Conservation (phyloP, 78 protist species). For the Speleostelium caveatum region DNA sequence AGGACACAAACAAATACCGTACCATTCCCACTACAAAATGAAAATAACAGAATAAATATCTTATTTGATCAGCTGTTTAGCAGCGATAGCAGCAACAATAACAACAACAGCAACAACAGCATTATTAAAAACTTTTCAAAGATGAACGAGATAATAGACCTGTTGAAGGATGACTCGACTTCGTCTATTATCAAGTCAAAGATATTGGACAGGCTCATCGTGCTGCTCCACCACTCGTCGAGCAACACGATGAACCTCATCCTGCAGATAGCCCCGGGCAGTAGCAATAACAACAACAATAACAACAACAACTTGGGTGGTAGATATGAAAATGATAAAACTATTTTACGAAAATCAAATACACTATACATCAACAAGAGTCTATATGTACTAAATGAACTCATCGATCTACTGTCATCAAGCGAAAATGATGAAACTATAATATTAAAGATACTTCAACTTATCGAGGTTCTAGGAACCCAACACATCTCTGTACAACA, state of each 20-base stretch:
- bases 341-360: slow-evolving; percentile 5
- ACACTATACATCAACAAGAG: slow-evolving; percentile 45
- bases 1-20: too few relatives aligned
- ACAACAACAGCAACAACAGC: neutral
- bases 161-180: slow-evolving; percentile 2
- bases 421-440: slow-evolving; percentile 16
- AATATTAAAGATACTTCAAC: neutral
- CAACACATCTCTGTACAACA: slow-evolving; percentile 59
- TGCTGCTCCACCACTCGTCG: neutral
- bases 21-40: neutral
- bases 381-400: slow-evolving; percentile 38
- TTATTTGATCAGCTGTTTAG: neutral
- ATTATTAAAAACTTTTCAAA: slow-evolving; percentile 8
- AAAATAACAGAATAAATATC: too few relatives aligned
- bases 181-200: slow-evolving; percentile 2
- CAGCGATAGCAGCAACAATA: neutral
- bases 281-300: neutral
- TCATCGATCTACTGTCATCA: slow-evolving; percentile 21
- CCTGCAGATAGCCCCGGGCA: neutral
- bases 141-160: slow-evolving; percentile 1
- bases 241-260: slow-evolving; percentile 6
- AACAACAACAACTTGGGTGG: neutral
- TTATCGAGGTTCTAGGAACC: slow-evolving; percentile 29
- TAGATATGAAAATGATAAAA: neutral
- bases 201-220: slow-evolving; percentile 12